A percentile compares a stretch with the other conserved stretches of the same genome.
Conservation (phyloP, 192 early-diverging fungal species). For the Spizellomyces punctatus region DNA sequence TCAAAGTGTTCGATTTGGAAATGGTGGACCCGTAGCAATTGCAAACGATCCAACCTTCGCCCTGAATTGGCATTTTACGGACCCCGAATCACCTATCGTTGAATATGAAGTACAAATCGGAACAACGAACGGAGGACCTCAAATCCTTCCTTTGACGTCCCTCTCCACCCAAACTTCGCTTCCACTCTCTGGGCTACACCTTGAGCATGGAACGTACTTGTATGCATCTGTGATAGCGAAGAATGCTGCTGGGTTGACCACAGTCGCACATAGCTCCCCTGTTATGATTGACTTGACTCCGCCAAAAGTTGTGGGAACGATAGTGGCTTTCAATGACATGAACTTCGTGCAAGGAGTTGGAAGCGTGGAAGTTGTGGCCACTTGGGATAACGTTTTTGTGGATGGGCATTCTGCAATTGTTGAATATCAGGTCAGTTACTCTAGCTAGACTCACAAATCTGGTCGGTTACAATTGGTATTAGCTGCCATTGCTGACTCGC, state of each 20-base stretch:
- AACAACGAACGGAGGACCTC: conserved; percentile 12
- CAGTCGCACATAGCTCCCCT: not conserved
- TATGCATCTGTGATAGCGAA: conserved; percentile 13
- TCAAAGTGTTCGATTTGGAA: not conserved
- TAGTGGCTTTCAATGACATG: not conserved
- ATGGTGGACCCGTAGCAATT: not conserved
- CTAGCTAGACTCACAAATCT: too few relatives aligned
- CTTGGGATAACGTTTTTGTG: not conserved
- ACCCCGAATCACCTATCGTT: not conserved
- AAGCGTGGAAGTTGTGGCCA: not conserved
- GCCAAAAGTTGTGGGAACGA: not conserved
- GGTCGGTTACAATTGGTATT: too few relatives aligned
- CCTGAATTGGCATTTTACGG: not conserved
- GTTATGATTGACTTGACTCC: conserved; percentile 2
- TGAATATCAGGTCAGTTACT: not conserved
- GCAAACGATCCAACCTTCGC: not conserved
- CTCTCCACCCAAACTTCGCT: not conserved
- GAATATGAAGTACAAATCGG: conserved; percentile 11
- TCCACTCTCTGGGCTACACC: not conserved
- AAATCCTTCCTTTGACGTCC: not conserved
- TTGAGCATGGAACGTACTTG: not conserved
- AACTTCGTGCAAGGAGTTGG: not conserved
- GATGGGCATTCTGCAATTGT: conserved; percentile 3
- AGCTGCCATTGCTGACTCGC: too few relatives aligned
- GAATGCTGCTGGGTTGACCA: not conserved